Conservation (phyloP, 768 basidiomycete genomes). For the Russula olivacea region DNA sequence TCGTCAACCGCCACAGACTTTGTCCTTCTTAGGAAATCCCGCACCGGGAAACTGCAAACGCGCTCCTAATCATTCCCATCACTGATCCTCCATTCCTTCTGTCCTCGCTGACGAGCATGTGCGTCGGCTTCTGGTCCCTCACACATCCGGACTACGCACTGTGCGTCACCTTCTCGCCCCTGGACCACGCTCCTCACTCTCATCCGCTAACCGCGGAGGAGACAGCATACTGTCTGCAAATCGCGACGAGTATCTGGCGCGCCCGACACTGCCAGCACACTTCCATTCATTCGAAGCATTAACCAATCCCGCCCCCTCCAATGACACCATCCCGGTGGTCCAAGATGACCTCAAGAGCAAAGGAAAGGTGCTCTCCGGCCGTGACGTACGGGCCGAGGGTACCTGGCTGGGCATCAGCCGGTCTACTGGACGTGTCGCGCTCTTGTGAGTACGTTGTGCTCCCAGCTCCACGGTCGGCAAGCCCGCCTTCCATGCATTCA, state of each 20-base stretch:
- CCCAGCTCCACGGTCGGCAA: not conserved
- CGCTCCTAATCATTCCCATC: conserved; percentile 9
- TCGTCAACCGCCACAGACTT: not conserved
- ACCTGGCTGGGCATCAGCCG: conserved; percentile 72
- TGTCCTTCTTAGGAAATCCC: conserved; percentile 16
- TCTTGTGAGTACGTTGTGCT: conserved; percentile 50
- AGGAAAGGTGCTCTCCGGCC: conserved; percentile 59
- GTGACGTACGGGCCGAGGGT: conserved; percentile 67
- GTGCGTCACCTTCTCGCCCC: conserved; percentile 40
- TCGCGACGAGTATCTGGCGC: conserved; percentile 65
- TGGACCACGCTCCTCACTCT: not conserved
- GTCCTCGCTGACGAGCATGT: conserved; percentile 44
- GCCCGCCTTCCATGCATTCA: conserved; percentile 5
- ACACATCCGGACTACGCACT: conserved; percentile 73
- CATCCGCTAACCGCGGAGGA: conserved; percentile 11
- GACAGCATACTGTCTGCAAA: conserved; percentile 67
- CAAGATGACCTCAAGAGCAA: conserved; percentile 22
- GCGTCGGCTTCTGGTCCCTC: conserved; percentile 72
- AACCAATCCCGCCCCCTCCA: not conserved
- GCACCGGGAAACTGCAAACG: not conserved
- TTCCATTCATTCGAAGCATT: conserved; percentile 56
- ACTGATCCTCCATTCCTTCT: conserved; percentile 20
- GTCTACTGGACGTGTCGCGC: conserved; percentile 57
- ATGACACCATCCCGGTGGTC: conserved; percentile 16
- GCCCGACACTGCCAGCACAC: conserved; percentile 59